Percentiles rank a stretch among this genome's conserved stretches.
Conservation (phyloP, 495 filamentous ascomycete species). For the Jackrogersella minutella region DNA sequence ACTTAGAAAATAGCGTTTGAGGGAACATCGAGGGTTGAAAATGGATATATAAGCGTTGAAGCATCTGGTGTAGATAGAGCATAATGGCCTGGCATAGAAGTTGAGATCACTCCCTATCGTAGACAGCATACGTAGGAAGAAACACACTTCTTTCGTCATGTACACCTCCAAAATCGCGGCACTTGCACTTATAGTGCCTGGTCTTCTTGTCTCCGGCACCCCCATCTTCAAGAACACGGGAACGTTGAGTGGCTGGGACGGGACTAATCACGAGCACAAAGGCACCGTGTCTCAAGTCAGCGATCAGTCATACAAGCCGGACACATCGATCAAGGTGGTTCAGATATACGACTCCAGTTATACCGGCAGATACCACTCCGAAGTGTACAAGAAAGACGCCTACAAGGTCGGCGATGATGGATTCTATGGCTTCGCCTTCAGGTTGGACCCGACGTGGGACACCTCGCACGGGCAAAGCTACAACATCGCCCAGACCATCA, state of each 20-base stretch:
- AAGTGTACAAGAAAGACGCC: constrained; percentile 53
- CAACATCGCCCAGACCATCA: constrained; percentile 64
- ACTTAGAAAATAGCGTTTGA: neutral
- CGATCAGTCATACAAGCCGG: constrained; percentile 53
- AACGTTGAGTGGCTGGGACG: constrained; percentile 55
- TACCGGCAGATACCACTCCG: constrained; percentile 61
- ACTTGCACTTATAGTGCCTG: constrained; percentile 23
- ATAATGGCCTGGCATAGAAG: neutral
- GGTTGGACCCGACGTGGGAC: constrained; percentile 58
- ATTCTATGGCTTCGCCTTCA: constrained; percentile 63
- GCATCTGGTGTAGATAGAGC: neutral
- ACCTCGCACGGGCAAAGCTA: constrained; percentile 54
- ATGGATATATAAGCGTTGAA: constrained; percentile 15
- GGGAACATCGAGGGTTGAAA: neutral
- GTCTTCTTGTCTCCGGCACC: constrained; percentile 33
- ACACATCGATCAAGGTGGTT: constrained; percentile 59
- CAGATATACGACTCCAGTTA: constrained; percentile 58
- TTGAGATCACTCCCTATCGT: neutral
- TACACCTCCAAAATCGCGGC: constrained; percentile 15
- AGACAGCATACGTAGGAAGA: neutral
- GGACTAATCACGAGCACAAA: constrained; percentile 48
- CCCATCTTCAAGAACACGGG: constrained; percentile 59
- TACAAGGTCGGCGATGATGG: constrained; percentile 58
- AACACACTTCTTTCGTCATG: neutral
- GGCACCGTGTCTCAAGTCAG: constrained; percentile 56